These are phyloP conservation scores for Amanita muscaria DNA, from an alignment of 768 basidiomycete species.

Conservation along the genomic window DNA sequence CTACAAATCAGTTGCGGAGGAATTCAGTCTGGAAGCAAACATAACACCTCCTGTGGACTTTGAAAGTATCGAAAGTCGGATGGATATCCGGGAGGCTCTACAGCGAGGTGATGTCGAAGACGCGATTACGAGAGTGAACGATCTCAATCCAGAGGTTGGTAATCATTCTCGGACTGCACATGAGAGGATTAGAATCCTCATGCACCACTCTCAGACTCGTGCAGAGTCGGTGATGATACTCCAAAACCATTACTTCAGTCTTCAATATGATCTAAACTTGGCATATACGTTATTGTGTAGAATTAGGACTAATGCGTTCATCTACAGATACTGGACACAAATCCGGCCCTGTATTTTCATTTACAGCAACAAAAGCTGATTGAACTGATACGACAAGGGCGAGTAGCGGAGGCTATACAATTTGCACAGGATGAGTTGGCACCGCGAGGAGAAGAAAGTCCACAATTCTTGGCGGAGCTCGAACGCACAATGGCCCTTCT, in stretches of 20 bases:
- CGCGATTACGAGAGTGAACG: constrained; percentile 92
- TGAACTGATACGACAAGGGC: constrained; percentile 82
- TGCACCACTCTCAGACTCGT: constrained; percentile 95
- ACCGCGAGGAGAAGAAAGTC: constrained; percentile 89
- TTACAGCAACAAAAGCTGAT: constrained; percentile 94
- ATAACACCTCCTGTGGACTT: constrained; percentile 74
- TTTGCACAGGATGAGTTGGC: constrained; percentile 95
- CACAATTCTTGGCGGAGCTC: constrained; percentile 84
- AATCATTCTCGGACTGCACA: constrained; percentile 7
- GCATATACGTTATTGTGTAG: constrained; percentile 11
- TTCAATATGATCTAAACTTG: constrained; percentile 75
- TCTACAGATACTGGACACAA: constrained; percentile 88
- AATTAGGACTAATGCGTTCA: constrained; percentile 14
- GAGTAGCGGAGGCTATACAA: constrained; percentile 67
- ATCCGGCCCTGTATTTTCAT: constrained; percentile 89
- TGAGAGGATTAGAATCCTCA: constrained; percentile 86
- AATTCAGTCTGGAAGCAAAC: constrained; percentile 85
- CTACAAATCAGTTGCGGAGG: constrained; percentile 91
- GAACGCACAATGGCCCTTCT: constrained; percentile 94
- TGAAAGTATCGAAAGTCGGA: constrained; percentile 86
- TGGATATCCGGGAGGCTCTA: constrained; percentile 89
- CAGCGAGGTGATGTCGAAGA: constrained; percentile 93
- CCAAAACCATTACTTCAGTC: constrained; percentile 83
- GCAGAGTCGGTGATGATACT: constrained; percentile 77
- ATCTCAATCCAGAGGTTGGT: constrained; percentile 88